Conservation (phyloP, 176 grass and related monocot genomes). For the Oryza nivara region DNA sequence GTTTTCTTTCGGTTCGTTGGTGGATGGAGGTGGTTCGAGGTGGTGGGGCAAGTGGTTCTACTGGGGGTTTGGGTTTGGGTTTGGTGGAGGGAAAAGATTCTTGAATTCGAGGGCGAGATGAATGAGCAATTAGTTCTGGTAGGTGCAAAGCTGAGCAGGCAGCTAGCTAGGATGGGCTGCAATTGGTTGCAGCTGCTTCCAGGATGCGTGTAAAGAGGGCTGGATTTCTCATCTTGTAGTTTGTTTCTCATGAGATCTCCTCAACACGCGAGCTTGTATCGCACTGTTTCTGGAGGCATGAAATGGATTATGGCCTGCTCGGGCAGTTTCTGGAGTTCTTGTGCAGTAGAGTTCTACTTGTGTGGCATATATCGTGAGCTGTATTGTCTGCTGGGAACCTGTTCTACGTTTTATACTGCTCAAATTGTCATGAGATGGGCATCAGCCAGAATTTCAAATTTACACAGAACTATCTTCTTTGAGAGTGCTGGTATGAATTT, state of each 20-base stretch:
- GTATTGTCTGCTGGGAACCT: not conserved
- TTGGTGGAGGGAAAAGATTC: not conserved
- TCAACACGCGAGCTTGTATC: not conserved
- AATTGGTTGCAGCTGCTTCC: not conserved
- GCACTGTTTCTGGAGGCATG: not conserved
- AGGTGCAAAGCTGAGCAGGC: not conserved
- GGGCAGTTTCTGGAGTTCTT: not conserved
- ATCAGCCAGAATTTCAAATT: not conserved
- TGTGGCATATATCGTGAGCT: not conserved
- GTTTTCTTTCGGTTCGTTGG: not conserved
- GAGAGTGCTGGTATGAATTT: not conserved
- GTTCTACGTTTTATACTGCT: not conserved
- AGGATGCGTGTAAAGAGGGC: not conserved
- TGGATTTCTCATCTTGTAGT: not conserved
- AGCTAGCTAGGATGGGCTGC: not conserved
- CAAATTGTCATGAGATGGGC: not conserved
- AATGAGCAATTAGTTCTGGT: not conserved
- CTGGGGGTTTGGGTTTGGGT: not conserved
- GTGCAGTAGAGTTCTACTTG: not conserved
- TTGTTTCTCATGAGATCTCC: not conserved
- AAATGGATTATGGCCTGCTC: not conserved
- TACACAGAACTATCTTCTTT: not conserved
- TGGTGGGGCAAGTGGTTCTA: not conserved
- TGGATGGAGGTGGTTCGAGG: constrained; percentile 8
- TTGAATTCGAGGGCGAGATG: not conserved